Evolutionary conservation across 2,329 filamentous ascomycete genomes (phyloP).

Genomic region (Endoconidiophora laricicola): DNA sequence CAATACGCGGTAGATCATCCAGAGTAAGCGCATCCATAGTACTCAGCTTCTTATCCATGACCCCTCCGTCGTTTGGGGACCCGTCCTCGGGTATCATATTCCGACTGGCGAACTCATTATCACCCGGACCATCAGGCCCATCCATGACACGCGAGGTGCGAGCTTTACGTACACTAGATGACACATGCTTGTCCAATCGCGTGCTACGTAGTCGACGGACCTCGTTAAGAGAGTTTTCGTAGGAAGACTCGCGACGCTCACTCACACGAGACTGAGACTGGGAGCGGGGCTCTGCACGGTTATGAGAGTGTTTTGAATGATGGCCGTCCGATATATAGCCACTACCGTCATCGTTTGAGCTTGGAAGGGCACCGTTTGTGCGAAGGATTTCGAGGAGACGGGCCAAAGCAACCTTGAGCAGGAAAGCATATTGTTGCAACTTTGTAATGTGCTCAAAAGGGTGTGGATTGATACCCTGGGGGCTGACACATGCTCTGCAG

Average conservation of each 20-base stretch:
- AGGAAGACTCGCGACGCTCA: slow-evolving; percentile 51
- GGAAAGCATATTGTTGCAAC: slow-evolving; percentile 84
- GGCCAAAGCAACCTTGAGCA: slow-evolving; percentile 80
- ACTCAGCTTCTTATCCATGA: slow-evolving; percentile 71
- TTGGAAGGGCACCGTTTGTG: slow-evolving; percentile 64
- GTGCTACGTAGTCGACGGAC: slow-evolving; percentile 84
- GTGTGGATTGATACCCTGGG: slow-evolving; percentile 33
- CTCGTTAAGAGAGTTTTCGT: slow-evolving; percentile 92
- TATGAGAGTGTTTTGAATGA: slow-evolving; percentile 14
- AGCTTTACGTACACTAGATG: slow-evolving; percentile 79
- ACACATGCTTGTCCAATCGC: slow-evolving; percentile 83
- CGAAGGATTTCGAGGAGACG: slow-evolving; percentile 75
- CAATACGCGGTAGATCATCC: slow-evolving; percentile 90
- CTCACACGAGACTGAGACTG: slow-evolving; percentile 51
- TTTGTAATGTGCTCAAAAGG: slow-evolving; percentile 62
- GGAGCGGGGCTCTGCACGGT: slow-evolving; percentile 45
- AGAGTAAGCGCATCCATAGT: slow-evolving; percentile 82
- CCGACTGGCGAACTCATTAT: slow-evolving; percentile 27
- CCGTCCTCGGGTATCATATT: slow-evolving; percentile 66
- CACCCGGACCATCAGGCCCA: slow-evolving; percentile 58
- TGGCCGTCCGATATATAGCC: slow-evolving; percentile 47
- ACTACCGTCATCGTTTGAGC: slow-evolving; percentile 55
- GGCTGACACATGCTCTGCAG: slow-evolving; percentile 50
- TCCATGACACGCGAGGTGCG: slow-evolving; percentile 87
- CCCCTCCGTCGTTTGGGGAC: slow-evolving; percentile 49